A percentile compares a stretch with the other conserved stretches of the same genome.
Evolutionary conservation across 139 green algal species (phyloP).

Genomic region (Coelastrella sp.): DNA sequence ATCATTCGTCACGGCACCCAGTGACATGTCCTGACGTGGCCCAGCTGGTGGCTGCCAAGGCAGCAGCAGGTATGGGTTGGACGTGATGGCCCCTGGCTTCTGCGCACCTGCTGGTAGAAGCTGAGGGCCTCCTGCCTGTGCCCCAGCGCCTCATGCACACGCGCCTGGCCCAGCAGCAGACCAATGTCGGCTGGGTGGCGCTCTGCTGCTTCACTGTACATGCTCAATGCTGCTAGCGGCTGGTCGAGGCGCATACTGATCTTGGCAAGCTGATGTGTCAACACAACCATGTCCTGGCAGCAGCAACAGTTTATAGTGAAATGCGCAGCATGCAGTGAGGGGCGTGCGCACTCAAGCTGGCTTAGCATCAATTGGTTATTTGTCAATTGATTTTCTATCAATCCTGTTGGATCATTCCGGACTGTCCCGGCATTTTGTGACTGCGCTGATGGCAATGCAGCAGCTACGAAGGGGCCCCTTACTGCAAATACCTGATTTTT

Average conservation of each 20-base stretch:
- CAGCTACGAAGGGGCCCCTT: background rate
- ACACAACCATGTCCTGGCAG: conserved; percentile 57
- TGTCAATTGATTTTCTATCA: too few species aligned
- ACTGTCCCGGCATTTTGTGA: too few species aligned
- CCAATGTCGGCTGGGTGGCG: conserved; percentile 62
- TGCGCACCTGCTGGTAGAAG: conserved; percentile 65
- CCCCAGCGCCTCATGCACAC: conserved; percentile 80
- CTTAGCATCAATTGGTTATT: background rate
- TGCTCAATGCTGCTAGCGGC: conserved; percentile 71
- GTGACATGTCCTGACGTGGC: too few species aligned
- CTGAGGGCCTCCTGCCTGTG: conserved; percentile 65
- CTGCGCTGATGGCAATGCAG: background rate
- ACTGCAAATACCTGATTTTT: conserved; percentile 44
- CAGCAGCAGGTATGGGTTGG: too few species aligned
- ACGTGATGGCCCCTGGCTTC: background rate
- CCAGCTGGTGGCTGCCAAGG: too few species aligned
- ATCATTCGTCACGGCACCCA: too few species aligned
- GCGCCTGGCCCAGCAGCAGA: conserved; percentile 75
- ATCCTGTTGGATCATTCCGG: too few species aligned
- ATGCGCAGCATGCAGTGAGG: background rate
- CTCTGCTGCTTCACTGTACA: conserved; percentile 62
- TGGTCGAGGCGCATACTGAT: conserved; percentile 83
- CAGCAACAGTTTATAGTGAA: background rate
- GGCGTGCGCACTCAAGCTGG: background rate
- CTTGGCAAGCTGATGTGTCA: conserved; percentile 79